Base-by-base conservation (phyloP, 1,139 yeast genomes). In the Taiozyma sp. region DNA sequence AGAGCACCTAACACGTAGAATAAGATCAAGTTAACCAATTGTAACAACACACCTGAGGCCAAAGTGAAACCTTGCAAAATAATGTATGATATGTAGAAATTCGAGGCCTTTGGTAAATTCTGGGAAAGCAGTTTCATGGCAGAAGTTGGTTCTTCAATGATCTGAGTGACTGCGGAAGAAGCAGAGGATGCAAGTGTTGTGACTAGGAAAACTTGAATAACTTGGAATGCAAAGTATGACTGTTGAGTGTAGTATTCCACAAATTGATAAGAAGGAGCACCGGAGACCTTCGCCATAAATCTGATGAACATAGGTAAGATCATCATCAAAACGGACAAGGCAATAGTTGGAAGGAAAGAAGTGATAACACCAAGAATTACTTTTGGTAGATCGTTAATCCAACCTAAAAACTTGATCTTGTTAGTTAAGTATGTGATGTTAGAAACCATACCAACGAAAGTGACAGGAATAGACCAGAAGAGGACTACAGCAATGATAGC, bases 381-480 rank as follows among this genome's bases (percentile, higher is more conserved):
- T 1, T 58, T 41, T 32, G 97, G 97, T 72, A 89, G 70, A 34
- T 83, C 78, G 64, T 83, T 69, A 60, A 93, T 79, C 67, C 88
- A 91, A 30, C 71, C 66, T 60, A 91, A 77, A 75, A 85, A 90
- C 22, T 73, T 87, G 26, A 90, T 75, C 56, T 80, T 81, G 48
- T 80, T 73, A 41, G 85, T 87, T 67, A 90, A 74, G 61, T 76
- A 78, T 56, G 85, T 81, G 60, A 93, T 79, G 70, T 91, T 91
- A 24, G 98, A 90, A 58, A 93, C 79, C 63, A 85, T 75, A 83
- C 98, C 98, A 50, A 93, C 97, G 67, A 89, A 88, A 2, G 97
- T 96, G 48, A 91, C 97, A 19, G 98, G 98, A 61, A 90, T 76
- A 53, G 96, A 80, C 98, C 98, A 93, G 66, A 90, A 85, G 50